Conservation (phyloP, 164 flowering plant genomes). For the Protea cynaroides region DNA sequence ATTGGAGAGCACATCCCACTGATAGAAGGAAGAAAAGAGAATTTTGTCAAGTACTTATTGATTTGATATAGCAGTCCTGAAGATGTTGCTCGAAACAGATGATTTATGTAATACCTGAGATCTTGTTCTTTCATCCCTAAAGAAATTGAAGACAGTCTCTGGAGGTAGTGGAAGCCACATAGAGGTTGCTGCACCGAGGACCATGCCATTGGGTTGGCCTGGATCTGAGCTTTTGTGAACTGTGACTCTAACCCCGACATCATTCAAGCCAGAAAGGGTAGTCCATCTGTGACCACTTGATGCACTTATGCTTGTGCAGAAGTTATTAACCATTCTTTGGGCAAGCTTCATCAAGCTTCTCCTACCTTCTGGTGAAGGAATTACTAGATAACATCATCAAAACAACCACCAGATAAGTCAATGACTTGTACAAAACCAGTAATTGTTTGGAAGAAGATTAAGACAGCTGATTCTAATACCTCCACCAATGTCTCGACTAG, state of each 20-base stretch:
- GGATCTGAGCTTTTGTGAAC: constrained; percentile 45
- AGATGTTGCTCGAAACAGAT: neutral
- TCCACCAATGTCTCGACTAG: constrained; percentile 23
- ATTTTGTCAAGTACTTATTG: neutral
- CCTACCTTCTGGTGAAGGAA: constrained; percentile 36
- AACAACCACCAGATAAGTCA: neutral
- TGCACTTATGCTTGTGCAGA: constrained; percentile 61
- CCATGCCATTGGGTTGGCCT: constrained; percentile 67
- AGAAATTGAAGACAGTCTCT: constrained; percentile 52
- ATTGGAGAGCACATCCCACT: constrained; percentile 77
- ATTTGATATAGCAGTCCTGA: too few species aligned
- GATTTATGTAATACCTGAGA: constrained; percentile 17
- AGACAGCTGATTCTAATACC: constrained; percentile 10
- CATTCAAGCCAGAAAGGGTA: constrained; percentile 30
- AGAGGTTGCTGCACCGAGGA: constrained; percentile 68
- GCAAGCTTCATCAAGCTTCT: constrained; percentile 62
- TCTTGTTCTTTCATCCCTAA: constrained; percentile 33
- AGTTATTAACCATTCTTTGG: constrained; percentile 58
- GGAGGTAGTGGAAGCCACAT: constrained; percentile 63
- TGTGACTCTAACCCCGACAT: constrained; percentile 45
- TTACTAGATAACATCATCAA: constrained; percentile 14
- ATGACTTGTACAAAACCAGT: neutral
- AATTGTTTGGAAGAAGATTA: neutral
- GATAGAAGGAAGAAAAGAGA: neutral
- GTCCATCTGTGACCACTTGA: constrained; percentile 55